Conservation (phyloP, 75 land plant species). For the Pinus albicaulis region DNA sequence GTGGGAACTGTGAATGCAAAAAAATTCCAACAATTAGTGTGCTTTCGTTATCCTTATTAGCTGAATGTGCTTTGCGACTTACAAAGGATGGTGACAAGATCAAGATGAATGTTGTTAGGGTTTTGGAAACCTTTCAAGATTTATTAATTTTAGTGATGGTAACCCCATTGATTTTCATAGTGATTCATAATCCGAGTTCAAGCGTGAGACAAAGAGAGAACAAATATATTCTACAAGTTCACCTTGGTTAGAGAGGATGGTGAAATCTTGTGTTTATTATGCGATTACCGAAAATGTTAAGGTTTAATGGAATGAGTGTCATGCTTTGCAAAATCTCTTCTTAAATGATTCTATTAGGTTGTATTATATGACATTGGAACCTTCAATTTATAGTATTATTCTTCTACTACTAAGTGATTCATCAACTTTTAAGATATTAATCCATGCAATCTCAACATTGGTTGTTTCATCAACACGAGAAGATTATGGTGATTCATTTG, state of each 20-base stretch:
- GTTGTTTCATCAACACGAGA: constrained; percentile 60
- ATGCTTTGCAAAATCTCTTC: constrained; percentile 92
- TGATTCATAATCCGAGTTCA: too few species aligned
- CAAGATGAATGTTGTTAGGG: too few species aligned
- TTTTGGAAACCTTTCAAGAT: too few species aligned
- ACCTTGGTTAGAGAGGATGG: too few species aligned
- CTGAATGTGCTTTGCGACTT: constrained; percentile 71
- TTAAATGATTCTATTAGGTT: constrained; percentile 64
- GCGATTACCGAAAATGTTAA: constrained; percentile 99
- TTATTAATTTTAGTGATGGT: too few species aligned
- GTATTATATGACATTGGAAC: constrained; percentile 69
- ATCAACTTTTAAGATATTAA: constrained; percentile 86
- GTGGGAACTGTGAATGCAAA: constrained; percentile 13
- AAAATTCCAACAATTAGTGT: constrained; percentile 14
- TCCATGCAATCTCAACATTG: constrained; percentile 90
- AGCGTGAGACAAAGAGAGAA: too few species aligned
- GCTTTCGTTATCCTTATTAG: constrained; percentile 27
- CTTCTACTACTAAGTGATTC: constrained; percentile 83
- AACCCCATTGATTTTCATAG: too few species aligned
- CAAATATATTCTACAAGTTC: too few species aligned
- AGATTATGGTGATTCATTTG: constrained; percentile 86
- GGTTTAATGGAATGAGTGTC: constrained; percentile 99
- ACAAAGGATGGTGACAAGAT: constrained; percentile 75
- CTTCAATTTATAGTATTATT: constrained; percentile 83
- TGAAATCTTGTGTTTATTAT: constrained; percentile 92